Conservation (phyloP, 1,284 basidiomycete genomes). For the Cryptococcus sp. region DNA sequence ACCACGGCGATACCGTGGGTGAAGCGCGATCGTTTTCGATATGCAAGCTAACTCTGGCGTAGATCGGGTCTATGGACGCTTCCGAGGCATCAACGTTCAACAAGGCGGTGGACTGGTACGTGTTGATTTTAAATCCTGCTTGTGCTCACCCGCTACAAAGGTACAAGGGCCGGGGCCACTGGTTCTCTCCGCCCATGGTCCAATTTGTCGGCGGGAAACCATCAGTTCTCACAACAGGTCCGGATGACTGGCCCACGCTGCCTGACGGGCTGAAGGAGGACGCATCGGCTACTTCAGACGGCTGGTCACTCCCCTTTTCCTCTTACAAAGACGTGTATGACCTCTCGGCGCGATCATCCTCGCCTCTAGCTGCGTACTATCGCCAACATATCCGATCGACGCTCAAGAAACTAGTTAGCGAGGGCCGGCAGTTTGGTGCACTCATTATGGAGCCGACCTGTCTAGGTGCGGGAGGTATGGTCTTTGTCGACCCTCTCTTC, state of each 20-base stretch:
- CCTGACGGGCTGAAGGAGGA: slow-evolving; percentile 16
- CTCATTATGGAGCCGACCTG: slow-evolving; percentile 89
- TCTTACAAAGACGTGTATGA: slow-evolving; percentile 73
- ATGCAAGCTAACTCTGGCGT: neutral
- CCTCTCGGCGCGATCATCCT: slow-evolving; percentile 63
- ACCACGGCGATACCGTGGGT: slow-evolving; percentile 85
- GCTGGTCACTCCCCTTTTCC: slow-evolving; percentile 48
- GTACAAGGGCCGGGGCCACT: slow-evolving; percentile 85
- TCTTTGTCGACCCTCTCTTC: slow-evolving; percentile 96
- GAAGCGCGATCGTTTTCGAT: too few relatives aligned
- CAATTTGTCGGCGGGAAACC: slow-evolving; percentile 66
- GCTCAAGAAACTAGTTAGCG: slow-evolving; percentile 58
- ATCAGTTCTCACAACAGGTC: slow-evolving; percentile 60
- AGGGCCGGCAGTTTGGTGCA: slow-evolving; percentile 60
- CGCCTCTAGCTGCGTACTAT: slow-evolving; percentile 69
- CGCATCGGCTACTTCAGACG: slow-evolving; percentile 32
- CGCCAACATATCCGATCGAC: slow-evolving; percentile 62
- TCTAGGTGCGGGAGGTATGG: slow-evolving; percentile 95
- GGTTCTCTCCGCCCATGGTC: slow-evolving; percentile 87
- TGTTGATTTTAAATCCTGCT: neutral
- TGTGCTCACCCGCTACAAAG: slow-evolving; percentile 5
- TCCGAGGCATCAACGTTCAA: slow-evolving; percentile 84
- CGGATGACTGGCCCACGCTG: slow-evolving; percentile 40
- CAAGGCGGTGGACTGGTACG: slow-evolving; percentile 75
- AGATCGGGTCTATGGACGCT: slow-evolving; percentile 95